Evolutionary conservation across 306 rosid genomes (phyloP).

Genomic region (Cucumis melo): DNA sequence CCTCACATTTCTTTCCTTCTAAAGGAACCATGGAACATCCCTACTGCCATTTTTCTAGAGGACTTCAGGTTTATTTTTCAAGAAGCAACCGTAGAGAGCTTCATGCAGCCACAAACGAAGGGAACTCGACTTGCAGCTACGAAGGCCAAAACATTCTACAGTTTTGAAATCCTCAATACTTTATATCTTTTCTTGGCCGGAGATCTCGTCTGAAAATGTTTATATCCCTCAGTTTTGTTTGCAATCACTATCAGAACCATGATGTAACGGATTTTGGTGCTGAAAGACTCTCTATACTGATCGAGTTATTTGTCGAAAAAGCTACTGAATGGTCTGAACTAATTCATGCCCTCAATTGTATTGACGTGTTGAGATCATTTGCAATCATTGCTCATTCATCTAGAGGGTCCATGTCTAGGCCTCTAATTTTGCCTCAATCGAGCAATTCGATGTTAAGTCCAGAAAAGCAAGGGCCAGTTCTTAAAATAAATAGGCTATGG

Average conservation of each 20-base stretch:
- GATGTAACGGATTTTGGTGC: conserved; percentile 62
- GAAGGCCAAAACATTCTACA: neutral
- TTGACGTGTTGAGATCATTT: conserved; percentile 83
- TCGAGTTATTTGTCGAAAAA: conserved; percentile 69
- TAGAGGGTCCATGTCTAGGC: conserved; percentile 75
- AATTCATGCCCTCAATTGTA: conserved; percentile 62
- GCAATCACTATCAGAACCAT: conserved; percentile 46
- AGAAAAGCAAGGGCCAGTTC: conserved; percentile 36
- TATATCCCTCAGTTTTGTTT: neutral
- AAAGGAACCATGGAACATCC: too few relatives aligned
- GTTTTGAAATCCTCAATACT: neutral
- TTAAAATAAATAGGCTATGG: conserved; percentile 67
- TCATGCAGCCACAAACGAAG: too few relatives aligned
- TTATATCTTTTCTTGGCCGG: neutral
- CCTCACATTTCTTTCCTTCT: too few relatives aligned
- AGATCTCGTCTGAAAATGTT: neutral
- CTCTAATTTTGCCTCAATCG: conserved; percentile 43
- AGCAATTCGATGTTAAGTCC: conserved; percentile 11
- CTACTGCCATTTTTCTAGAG: too few relatives aligned
- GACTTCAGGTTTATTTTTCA: too few relatives aligned
- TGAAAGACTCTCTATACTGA: conserved; percentile 57
- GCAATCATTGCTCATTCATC: conserved; percentile 54
- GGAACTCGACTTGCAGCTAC: too few relatives aligned
- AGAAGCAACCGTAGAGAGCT: too few relatives aligned
- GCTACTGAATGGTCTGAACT: conserved; percentile 56